These are phyloP conservation scores for Tricholoma sp. DNA, from an alignment of 768 basidiomycete species.

Conservation along the genomic window DNA sequence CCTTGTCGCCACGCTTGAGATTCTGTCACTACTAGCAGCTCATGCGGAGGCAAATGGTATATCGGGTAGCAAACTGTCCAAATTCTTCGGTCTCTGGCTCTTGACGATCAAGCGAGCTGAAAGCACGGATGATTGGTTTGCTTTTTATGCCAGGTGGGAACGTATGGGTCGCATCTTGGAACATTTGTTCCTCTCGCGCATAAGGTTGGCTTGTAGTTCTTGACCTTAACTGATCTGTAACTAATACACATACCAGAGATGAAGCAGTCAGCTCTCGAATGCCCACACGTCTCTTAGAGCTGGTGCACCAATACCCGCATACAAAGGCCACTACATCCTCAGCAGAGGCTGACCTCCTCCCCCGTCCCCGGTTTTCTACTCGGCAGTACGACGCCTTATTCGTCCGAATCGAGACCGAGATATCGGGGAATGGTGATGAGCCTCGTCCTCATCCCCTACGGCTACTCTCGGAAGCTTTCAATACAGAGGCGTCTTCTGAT, in stretches of 20 bases:
- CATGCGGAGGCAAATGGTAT: constrained; percentile 69
- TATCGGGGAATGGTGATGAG: constrained; percentile 31
- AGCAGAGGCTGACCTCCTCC: constrained; percentile 40
- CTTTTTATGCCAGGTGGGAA: constrained; percentile 76
- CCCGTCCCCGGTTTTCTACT: constrained; percentile 67
- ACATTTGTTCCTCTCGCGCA: constrained; percentile 68
- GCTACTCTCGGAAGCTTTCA: constrained; percentile 61
- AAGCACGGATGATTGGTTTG: constrained; percentile 51
- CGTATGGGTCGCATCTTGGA: constrained; percentile 66
- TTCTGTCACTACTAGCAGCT: constrained; percentile 66
- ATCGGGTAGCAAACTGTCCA: constrained; percentile 74
- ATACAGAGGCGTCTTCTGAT: constrained; percentile 23
- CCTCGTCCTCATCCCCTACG: constrained; percentile 48
- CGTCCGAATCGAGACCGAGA: constrained; percentile 58
- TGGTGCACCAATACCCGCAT: constrained; percentile 70
- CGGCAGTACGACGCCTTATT: constrained; percentile 58
- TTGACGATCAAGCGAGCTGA: constrained; percentile 44
- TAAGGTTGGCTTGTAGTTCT: constrained; percentile 45
- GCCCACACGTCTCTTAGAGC: constrained; percentile 66
- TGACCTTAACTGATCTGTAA: constrained; percentile 1
- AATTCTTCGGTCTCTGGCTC: constrained; percentile 71
- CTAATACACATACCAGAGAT: constrained; percentile 36
- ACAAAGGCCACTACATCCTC: constrained; percentile 23
- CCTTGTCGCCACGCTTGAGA: constrained; percentile 49
- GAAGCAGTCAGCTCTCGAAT: constrained; percentile 50